Conservation (phyloP, 768 basidiomycete species). For the Zangia roseola region DNA sequence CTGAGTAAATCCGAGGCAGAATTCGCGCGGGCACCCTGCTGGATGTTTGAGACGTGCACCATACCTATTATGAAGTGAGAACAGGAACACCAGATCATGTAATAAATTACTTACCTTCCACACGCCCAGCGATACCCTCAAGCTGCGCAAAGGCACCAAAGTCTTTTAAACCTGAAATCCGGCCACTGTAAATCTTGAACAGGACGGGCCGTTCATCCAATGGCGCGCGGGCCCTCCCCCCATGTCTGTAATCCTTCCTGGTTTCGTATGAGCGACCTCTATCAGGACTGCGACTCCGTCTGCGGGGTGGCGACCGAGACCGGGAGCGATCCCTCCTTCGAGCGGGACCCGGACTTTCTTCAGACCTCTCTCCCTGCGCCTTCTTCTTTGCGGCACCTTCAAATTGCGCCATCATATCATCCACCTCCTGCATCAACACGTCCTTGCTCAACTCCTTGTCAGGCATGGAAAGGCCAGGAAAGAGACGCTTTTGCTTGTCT, state of each 20-base stretch:
- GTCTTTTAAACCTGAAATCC: constrained; percentile 83
- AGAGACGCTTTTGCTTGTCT: constrained; percentile 80
- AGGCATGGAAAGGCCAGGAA: constrained; percentile 85
- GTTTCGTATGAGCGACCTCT: constrained; percentile 51
- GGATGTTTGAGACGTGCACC: constrained; percentile 95
- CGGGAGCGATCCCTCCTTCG: constrained; percentile 50
- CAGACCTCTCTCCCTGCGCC: constrained; percentile 39
- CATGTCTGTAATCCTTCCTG: constrained; percentile 41
- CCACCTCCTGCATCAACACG: constrained; percentile 82
- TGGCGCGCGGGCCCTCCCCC: constrained; percentile 32
- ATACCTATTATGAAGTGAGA: constrained; percentile 60
- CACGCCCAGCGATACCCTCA: constrained; percentile 82
- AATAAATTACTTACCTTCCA: constrained; percentile 71
- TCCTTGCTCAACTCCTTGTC: constrained; percentile 74
- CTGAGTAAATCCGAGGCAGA: constrained; percentile 84
- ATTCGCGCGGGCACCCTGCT: constrained; percentile 79
- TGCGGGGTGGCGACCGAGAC: constrained; percentile 46
- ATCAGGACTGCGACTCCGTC: constrained; percentile 58
- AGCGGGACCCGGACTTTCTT: constrained; percentile 55
- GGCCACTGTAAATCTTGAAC: constrained; percentile 94
- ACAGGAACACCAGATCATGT: neutral
- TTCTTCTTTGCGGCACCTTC: constrained; percentile 68
- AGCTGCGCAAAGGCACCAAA: constrained; percentile 94
- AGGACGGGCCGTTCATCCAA: constrained; percentile 83
- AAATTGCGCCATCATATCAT: constrained; percentile 81